A percentile compares a stretch with the other conserved stretches of the same genome.
Evolutionary conservation across 2,329 filamentous ascomycete species (phyloP).

Genomic region (Colletotrichum sidae): DNA sequence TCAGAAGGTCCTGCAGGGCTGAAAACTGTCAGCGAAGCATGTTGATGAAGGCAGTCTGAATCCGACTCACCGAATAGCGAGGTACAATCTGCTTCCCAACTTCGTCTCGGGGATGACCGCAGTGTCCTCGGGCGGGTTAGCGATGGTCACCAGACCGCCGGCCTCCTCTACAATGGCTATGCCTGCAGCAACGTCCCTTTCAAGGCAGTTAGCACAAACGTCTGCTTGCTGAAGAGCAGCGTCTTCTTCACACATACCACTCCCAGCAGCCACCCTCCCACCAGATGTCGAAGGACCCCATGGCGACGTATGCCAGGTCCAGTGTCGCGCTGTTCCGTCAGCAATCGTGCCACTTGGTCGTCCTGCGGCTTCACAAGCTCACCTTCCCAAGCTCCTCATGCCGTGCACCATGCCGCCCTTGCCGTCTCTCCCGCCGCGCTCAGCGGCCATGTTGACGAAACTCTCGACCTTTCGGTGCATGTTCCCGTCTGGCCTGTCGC

Average conservation of each 20-base stretch:
- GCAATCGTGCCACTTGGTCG: neutral
- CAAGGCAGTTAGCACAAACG: neutral
- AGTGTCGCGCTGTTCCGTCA: slow-evolving; percentile 69
- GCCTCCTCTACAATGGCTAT: slow-evolving; percentile 80
- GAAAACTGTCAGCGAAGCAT: slow-evolving; percentile 15
- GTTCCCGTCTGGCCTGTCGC: slow-evolving; percentile 75
- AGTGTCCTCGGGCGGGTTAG: slow-evolving; percentile 73
- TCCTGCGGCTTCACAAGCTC: slow-evolving; percentile 11
- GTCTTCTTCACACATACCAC: slow-evolving; percentile 62
- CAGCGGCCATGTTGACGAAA: slow-evolving; percentile 80
- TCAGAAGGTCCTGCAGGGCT: slow-evolving; percentile 73
- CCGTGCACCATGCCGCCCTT: slow-evolving; percentile 85
- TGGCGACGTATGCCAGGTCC: slow-evolving; percentile 80
- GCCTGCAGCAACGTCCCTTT: slow-evolving; percentile 79
- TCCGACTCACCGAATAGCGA: slow-evolving; percentile 71
- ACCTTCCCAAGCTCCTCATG: slow-evolving; percentile 74
- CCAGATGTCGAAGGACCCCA: slow-evolving; percentile 83
- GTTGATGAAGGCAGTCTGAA: too few species aligned
- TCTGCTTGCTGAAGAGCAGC: neutral
- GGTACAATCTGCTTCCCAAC: slow-evolving; percentile 76
- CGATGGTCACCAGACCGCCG: slow-evolving; percentile 78
- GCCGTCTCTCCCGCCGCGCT: slow-evolving; percentile 70
- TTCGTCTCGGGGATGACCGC: slow-evolving; percentile 69
- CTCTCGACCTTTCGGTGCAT: slow-evolving; percentile 78
- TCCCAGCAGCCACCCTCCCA: slow-evolving; percentile 88